Percentiles rank a stretch among this genome's conserved stretches.
Conservation (phyloP, 1,284 basidiomycete genomes). For the Phylloboletellus chloephorus region DNA sequence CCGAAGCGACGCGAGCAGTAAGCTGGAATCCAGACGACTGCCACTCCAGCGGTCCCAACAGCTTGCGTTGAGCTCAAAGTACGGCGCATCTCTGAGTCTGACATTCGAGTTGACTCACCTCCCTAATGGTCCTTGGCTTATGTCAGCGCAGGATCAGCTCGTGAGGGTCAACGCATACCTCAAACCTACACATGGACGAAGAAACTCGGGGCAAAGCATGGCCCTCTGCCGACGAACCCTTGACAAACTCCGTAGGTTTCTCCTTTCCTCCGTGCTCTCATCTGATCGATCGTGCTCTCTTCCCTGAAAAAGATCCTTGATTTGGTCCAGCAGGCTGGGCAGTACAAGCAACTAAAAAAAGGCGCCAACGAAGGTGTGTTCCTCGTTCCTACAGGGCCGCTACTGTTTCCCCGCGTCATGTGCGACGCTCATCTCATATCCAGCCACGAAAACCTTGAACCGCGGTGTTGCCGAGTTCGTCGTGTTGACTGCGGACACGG, state of each 20-base stretch:
- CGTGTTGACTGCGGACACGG: slow-evolving; percentile 95
- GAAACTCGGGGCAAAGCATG: slow-evolving; percentile 78
- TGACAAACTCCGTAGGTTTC: slow-evolving; percentile 86
- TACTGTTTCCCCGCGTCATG: not conserved
- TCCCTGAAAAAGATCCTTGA: slow-evolving; percentile 72
- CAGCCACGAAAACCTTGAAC: slow-evolving; percentile 96
- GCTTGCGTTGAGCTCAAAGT: no score
- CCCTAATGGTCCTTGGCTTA: no score
- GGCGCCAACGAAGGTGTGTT: slow-evolving; percentile 87
- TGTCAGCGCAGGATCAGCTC: slow-evolving; percentile 69
- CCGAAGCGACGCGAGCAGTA: slow-evolving; percentile 26
- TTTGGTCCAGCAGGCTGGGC: slow-evolving; percentile 81
- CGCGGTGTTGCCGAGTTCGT: slow-evolving; percentile 99
- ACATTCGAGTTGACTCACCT: no score
- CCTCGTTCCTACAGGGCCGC: not conserved
- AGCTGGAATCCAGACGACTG: slow-evolving; percentile 23
- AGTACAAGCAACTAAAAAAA: slow-evolving; percentile 98
- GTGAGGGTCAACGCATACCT: slow-evolving; percentile 58
- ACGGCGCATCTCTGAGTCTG: no score
- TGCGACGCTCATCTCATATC: slow-evolving; percentile 8
- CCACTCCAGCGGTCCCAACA: no score
- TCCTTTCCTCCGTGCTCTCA: not conserved
- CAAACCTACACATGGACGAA: no score
- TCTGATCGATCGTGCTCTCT: slow-evolving; percentile 5
- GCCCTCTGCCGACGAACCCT: slow-evolving; percentile 82